Base-by-base conservation (phyloP, 192 early-diverging fungal species). In the Piromyces finnis region DNA sequence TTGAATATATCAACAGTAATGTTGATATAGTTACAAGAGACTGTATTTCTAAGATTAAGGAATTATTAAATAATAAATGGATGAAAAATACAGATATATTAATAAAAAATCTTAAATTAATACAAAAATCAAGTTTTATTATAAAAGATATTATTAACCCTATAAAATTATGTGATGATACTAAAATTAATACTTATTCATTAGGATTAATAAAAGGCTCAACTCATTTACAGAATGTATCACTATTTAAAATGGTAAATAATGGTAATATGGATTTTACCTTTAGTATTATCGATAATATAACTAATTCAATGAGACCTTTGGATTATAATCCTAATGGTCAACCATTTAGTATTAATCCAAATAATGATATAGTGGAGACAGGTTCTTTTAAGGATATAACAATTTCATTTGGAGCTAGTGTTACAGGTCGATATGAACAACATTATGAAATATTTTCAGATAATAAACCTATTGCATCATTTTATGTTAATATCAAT, bases 401-500 rank as follows among this genome's bases (percentile, higher is more conserved):
- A 18, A 16, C 30, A 9, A n/a, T 79, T n/a, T 80, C 81, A 17
- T 82, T 82, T 80, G 26, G 17, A 27, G 79, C 78, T 17, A 30
- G 17, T 59, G 28, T 30, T 28, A 59, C 29, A 14, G 81, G 81
- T 12, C 17, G 29, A 13, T 82, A 81, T 59, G 51, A 32, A 26
- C 51, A 41, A 41, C 79, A 79, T 18, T 81, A 22, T 77, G 79
- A 80, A 16, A 41, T 82, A 28, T 27, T 30, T 41, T 41, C 51
- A 12, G 79, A 81, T 26, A 80, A 51, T 22, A 29, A 81, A 29
- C 16, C 36, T 0, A 26, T 81, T 27, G 35, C 77, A 18, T 28
- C 35, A 30, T 91, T 91, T 78, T 83, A 83, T 16, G 81, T 90
- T 15, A 85, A 83, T 12, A 87, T 87, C 2, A 82, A 80, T 35